These are phyloP conservation scores for Carpinus viminea DNA, from an alignment of 306 rosid genomes.

Conservation along the genomic window DNA sequence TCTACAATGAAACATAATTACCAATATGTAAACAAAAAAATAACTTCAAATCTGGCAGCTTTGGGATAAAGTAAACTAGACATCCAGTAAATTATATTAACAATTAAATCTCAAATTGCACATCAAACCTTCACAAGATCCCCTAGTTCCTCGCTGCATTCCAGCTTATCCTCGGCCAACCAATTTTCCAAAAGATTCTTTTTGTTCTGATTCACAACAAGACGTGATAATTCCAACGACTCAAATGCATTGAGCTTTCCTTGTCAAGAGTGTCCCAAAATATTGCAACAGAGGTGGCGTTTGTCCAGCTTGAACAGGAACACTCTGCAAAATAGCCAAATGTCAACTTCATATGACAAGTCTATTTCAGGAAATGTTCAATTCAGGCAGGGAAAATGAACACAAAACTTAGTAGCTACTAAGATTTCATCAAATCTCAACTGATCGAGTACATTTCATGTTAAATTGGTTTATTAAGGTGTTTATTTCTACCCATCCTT, in stretches of 20 bases:
- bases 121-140: conserved; percentile 95
- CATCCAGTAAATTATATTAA: background rate
- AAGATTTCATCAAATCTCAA: background rate
- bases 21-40: conserved; percentile 20
- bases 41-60: background rate
- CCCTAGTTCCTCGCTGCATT: conserved; percentile 97
- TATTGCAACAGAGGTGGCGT: conserved; percentile 98
- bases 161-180: conserved; percentile 99
- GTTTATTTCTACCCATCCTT: background rate
- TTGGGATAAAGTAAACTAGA: background rate
- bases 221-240: conserved; percentile 91
- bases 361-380: conserved; percentile 1
- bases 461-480: background rate
- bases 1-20: conserved; percentile 48
- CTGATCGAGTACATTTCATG: background rate
- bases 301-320: conserved; percentile 99
- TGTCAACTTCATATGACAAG: conserved; percentile 6
- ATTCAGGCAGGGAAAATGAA: background rate
- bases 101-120: conserved; percentile 19
- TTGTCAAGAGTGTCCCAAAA: conserved; percentile 91
- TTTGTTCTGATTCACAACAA: conserved; percentile 98
- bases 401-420: background rate
- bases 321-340: conserved; percentile 66
- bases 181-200: conserved; percentile 96
- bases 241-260: conserved; percentile 97